These are phyloP conservation scores for Ceratopteris richardii DNA, from an alignment of 75 land plant species.

Conservation along the genomic window DNA sequence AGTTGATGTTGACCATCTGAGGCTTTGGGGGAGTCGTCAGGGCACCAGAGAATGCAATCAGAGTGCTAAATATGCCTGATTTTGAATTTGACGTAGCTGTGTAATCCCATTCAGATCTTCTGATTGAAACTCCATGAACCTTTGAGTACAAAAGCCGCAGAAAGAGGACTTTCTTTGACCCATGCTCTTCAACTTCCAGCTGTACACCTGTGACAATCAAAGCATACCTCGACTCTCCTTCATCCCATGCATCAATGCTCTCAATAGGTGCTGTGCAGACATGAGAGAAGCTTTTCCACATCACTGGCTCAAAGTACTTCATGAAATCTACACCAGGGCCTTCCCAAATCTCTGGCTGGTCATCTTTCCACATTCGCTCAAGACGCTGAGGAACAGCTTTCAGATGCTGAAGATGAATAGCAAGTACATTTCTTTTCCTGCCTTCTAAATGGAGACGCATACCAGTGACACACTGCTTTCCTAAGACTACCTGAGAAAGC, in stretches of 20 bases:
- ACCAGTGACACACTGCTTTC: slow-evolving; percentile 63
- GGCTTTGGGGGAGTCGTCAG: slow-evolving; percentile 21
- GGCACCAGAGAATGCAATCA: slow-evolving; percentile 46
- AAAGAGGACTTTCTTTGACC: slow-evolving; percentile 57
- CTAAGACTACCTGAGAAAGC: slow-evolving; percentile 63
- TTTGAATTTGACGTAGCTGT: slow-evolving; percentile 27
- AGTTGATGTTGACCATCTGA: slow-evolving; percentile 50
- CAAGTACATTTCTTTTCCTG: slow-evolving; percentile 45
- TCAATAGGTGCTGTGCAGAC: slow-evolving; percentile 76
- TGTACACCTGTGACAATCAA: slow-evolving; percentile 83
- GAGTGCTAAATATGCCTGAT: slow-evolving; percentile 49
- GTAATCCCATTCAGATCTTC: slow-evolving; percentile 65
- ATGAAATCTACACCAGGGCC: slow-evolving; percentile 21
- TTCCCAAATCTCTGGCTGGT: not conserved
- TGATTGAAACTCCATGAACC: slow-evolving; percentile 41
- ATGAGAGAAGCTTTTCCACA: slow-evolving; percentile 59
- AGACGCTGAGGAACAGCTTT: slow-evolving; percentile 50
- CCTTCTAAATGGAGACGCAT: slow-evolving; percentile 60
- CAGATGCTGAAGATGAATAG: slow-evolving; percentile 70
- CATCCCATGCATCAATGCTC: slow-evolving; percentile 23
- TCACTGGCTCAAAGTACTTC: slow-evolving; percentile 56
- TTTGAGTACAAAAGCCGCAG: slow-evolving; percentile 53
- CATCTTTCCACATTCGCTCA: slow-evolving; percentile 20
- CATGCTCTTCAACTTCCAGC: slow-evolving; percentile 43
- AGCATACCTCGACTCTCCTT: slow-evolving; percentile 16